Evolutionary conservation across 1,284 basidiomycete species (phyloP), one percentile per base, ranked within the genome.

Genomic region (Phenoliferia sp.): DNA sequence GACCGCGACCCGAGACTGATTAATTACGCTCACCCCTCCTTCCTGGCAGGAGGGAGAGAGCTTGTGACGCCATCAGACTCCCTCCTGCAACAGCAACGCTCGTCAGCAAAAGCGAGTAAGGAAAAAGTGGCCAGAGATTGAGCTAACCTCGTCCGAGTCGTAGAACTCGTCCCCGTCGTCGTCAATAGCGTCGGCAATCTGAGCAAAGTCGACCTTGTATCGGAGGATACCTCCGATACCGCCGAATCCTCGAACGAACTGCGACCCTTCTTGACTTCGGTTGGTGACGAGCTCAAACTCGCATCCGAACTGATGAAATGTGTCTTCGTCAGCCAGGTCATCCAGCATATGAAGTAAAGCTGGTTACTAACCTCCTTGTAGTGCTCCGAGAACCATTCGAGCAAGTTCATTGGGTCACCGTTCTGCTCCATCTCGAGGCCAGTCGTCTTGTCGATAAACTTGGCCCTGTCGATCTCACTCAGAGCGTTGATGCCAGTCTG

Each of bases 301-400:
- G 54, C 48, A 52, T 52, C 48, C 48, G 48, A 52, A 52, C 48
- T 52, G 48, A 31, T 29, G 50, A 16, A 63, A 32, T 57, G 17
- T 7, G 16, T 22, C 12, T 26, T 17, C 32, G 16, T 22, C n/a
- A 44, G 59, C 26, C 29, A 44, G 32, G 5, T 44, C 6, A 16
- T 75, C 98, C 95, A 26, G 17, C 48, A 26, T 26, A 52, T n/a
- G 48, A 33, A 33, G 29, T 16, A 31, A 69, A 98, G 87, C 74
- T 89, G 89, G 66, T 94, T 91, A 73, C 95, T 96, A 78, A 98
- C 99, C 60, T 94, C 90, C 79, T 92, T 94, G 85, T 99, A 99
- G 80, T 94, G 94, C 77, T 99, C 96, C 48, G 96, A 90, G 77
- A 99, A 93, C 96, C 96, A 99, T 80, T 99, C 94, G 69, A 97